A percentile compares a stretch with the other conserved stretches of the same genome.
Conservation (phyloP, 805 yeast species). For the Candida suzukii region DNA sequence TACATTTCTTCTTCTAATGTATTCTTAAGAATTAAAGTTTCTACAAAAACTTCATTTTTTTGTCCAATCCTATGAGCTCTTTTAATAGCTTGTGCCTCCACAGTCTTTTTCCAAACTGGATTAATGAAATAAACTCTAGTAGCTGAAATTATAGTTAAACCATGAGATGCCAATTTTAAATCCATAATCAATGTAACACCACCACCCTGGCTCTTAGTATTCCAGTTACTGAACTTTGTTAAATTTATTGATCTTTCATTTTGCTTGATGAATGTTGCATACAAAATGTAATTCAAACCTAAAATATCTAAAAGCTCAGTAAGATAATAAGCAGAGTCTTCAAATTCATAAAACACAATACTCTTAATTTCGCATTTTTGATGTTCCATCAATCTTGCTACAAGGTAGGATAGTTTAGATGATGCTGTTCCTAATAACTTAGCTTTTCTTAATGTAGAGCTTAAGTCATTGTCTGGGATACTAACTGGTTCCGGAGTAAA, state of each 20-base stretch:
- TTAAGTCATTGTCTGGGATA: slow-evolving; percentile 11
- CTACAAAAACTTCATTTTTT: slow-evolving; percentile 55
- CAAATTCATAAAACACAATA: slow-evolving; percentile 63
- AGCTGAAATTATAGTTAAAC: slow-evolving; percentile 60
- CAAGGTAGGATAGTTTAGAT: slow-evolving; percentile 54
- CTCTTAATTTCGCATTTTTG: slow-evolving; percentile 41
- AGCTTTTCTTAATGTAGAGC: slow-evolving; percentile 25
- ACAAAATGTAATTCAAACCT: slow-evolving; percentile 55
- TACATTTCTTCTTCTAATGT: slow-evolving; percentile 69
- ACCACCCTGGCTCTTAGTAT: slow-evolving; percentile 34
- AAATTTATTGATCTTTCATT: slow-evolving; percentile 45
- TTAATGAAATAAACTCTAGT: slow-evolving; percentile 63
- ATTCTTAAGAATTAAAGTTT: slow-evolving; percentile 52
- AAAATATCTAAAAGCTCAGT: slow-evolving; percentile 57
- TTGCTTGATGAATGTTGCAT: slow-evolving; percentile 52
- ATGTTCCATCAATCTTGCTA: slow-evolving; percentile 47
- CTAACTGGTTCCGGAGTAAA: slow-evolving; percentile 20
- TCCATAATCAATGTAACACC: slow-evolving; percentile 62
- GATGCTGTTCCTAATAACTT: slow-evolving; percentile 55
- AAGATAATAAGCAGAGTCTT: slow-evolving; percentile 62
- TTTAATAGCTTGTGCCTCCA: slow-evolving; percentile 72
- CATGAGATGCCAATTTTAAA: slow-evolving; percentile 59
- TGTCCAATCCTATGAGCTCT: slow-evolving; percentile 78
- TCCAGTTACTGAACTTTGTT: slow-evolving; percentile 38
- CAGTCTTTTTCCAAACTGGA: slow-evolving; percentile 63